Evolutionary conservation across 2,329 filamentous ascomycete genomes (phyloP), one percentile per base, ranked within the genome.

Genomic region (Dactylellina cionopaga): DNA sequence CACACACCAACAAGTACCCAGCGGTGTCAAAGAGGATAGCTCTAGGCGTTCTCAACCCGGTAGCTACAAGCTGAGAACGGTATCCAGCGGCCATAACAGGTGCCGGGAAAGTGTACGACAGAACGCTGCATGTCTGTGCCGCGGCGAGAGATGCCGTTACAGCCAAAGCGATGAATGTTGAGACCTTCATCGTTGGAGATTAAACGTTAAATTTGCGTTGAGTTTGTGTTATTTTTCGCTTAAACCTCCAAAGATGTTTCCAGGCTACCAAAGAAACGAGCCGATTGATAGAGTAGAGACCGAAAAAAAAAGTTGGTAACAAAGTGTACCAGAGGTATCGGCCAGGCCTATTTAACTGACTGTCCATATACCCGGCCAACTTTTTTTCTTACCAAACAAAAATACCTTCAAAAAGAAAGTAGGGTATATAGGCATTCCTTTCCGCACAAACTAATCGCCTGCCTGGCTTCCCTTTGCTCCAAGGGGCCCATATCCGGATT

Each of bases 1-100:
- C 81, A 39, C 85, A 77, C 13, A 85, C 80, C 1, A 86, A 78
- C 11, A 86, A 78, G 2, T 80, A 81, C 3, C 83, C 83, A 31
- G 79, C 78, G 3, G 69, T 75, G 73, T 86, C 84, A 62, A 85
- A 83, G 3, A 81, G 76, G 52, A 86, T 80, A 47, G 81, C 79
- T 10, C 84, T 81, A 1, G 84, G 84, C 9, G 78, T 79, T 3
- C 76, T 79, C 49, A 85, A 76, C 13, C 80, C 80, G 24, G 80
- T 80, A 37, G 80, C 81, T 19, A 84, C 76, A 1, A 85, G 79
- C 68, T 82, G 80, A 13, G 81, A 82, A 4, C 80, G 78, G 82
- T 83, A 85, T 27, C 82, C 82, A 6, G 68, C 15, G 7, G 68
- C 68, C 68, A 72, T 60, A 11, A 72, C 59, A 7, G 68, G 68